Evolutionary conservation across 2,329 filamentous ascomycete species (phyloP), one percentile per base, ranked within the genome.

Genomic region (Fusarium longipes): DNA sequence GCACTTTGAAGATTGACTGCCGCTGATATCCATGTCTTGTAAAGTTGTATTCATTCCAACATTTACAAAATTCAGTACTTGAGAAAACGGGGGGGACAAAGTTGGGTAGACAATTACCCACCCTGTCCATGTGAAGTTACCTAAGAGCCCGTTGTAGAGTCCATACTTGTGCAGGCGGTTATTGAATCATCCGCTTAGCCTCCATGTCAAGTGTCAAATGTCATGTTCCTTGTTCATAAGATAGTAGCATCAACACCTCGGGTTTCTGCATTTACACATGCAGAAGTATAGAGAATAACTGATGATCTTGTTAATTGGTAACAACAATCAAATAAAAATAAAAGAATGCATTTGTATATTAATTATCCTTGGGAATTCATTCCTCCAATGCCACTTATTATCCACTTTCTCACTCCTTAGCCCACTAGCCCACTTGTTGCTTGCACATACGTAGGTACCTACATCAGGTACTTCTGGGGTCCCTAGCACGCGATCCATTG

Each of bases 221-320:
- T 40, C 38, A 39, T 57, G 33, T 39, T 29, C 50, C 25, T 32
- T 61, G 45, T 33, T 43, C 20, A 62, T 33, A 15, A 63, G 51
- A 43, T 45, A 45, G 18, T 38, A 52, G 52, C 12, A 30, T 48
- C 17, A 22, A 33, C 38, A 63, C 40, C 44, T 49, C 52, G 59
- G 51, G 32, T 24, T 43, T 57, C 48, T 30, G 40, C 45, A 54
- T 68, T 59, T 54, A 45, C 60, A 67, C 66, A 65, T 66, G 63
- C 51, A 50, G 27, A 55, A 24, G 24, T 33, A 47, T 39, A 38
- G 11, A 57, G 29, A 29, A 40, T 48, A 48, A 18, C 20, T 38
- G 6, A 27, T 38, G n/a, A n/a, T n/a, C n/a, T n/a, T n/a, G n/a
- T n/a, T n/a, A n/a, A n/a, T n/a, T n/a, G n/a, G n/a, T n/a, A n/a